Evolutionary conservation across 805 yeast genomes (phyloP), one percentile per base, ranked within the genome.

Genomic region (Candida boleticola): DNA sequence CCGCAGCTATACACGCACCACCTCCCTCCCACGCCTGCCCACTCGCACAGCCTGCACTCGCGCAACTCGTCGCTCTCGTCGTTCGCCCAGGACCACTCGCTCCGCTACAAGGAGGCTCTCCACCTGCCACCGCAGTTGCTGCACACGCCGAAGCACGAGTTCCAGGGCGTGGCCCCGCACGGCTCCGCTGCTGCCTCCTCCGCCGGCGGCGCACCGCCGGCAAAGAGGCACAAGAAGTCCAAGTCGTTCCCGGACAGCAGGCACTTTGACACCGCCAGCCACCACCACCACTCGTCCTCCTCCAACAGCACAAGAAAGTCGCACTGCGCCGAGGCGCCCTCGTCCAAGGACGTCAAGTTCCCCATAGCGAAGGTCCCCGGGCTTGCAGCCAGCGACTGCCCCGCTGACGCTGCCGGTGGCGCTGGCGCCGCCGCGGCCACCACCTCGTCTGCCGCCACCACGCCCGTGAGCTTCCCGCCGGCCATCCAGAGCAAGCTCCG

Each of bases 241-340:
- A 35, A 35, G 27, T 35, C 37, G 16, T 25, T 5, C 29, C 37
- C 37, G 19, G 37, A 35, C 13, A 13, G 17, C 41, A 26, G 25
- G 32, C 29, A 19, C 44, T 23, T 16, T 32, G 21, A 33, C 33
- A 22, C 29, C 25, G 29, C n/a, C 36, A 4, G 13, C 32, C 14
- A 19, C 22, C n/a, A 18, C 32, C 19, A 23, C 38, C 29, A 20
- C 38, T 10, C 20, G n/a, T 23, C 39, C 21, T 6, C 10, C 16
- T 10, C 22, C 19, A 26, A 37, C 19, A 6, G n/a, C 17, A 36
- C 26, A 4, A 14, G 33, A 4, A 38, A 38, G 29, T 38, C 41
- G 3, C 41, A 38, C 26, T 13, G 18, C 14, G 41, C 41, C n/a
- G 41, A 29, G 21, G 41, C 35, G 18, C 29, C 39, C 13, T 21